phyloP scores from a whole-genome alignment of 2,329 filamentous ascomycete genomes.

The Hypoxylon sp. region DNA sequence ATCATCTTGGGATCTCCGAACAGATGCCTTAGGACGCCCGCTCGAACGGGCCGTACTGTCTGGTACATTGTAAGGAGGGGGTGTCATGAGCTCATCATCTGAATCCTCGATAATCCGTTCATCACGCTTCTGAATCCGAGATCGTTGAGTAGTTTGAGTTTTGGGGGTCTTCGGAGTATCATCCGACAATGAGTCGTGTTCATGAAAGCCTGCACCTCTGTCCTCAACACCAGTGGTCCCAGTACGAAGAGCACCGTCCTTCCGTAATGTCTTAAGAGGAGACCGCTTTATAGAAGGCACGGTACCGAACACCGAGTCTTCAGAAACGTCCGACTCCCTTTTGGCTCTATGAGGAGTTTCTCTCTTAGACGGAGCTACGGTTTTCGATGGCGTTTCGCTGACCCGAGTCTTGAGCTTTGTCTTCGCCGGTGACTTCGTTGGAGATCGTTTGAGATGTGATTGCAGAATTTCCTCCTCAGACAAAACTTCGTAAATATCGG shows the following conservation, averaged over 20 bases:
- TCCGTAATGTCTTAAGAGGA: slow-evolving; percentile 46
- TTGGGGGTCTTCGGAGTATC: slow-evolving; percentile 37
- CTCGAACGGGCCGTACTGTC: slow-evolving; percentile 47
- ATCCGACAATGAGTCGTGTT: slow-evolving; percentile 40
- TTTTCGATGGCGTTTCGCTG: slow-evolving; percentile 41
- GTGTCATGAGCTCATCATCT: slow-evolving; percentile 66
- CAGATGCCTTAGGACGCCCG: slow-evolving; percentile 38
- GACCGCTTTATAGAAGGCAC: slow-evolving; percentile 42
- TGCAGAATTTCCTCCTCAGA: slow-evolving; percentile 50
- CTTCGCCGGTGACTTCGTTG: slow-evolving; percentile 55
- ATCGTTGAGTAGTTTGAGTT: slow-evolving; percentile 41
- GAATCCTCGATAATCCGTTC: slow-evolving; percentile 67
- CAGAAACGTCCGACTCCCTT: slow-evolving; percentile 19
- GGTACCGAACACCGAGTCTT: slow-evolving; percentile 27
- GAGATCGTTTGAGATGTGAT: slow-evolving; percentile 54
- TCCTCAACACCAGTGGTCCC: slow-evolving; percentile 18
- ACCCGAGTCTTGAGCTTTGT: slow-evolving; percentile 46
- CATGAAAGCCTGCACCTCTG: slow-evolving; percentile 15
- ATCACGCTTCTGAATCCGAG: slow-evolving; percentile 46
- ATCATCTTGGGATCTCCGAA: slow-evolving; percentile 32
- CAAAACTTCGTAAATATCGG: slow-evolving; percentile 65
- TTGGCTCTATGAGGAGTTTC: slow-evolving; percentile 23
- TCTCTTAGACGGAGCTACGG: slow-evolving; percentile 16
- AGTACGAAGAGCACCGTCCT: slow-evolving; percentile 30
- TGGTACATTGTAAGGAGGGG: slow-evolving; percentile 55